Evolutionary conservation across 2,329 filamentous ascomycete species (phyloP).

Genomic region (Claviceps sp.): DNA sequence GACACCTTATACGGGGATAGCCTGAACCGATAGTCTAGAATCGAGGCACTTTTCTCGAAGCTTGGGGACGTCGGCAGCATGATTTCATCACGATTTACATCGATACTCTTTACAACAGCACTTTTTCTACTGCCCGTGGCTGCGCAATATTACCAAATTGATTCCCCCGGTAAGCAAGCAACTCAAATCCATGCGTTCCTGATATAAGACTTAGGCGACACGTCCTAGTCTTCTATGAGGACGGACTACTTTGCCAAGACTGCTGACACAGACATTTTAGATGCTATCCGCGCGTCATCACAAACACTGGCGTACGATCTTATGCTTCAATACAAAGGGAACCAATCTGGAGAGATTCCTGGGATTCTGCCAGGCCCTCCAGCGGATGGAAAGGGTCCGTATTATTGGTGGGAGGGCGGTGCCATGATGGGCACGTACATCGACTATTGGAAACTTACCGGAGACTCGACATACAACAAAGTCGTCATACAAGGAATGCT

Average conservation of each 20-base stretch:
- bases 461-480: constrained; percentile 48
- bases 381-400: constrained; percentile 30
- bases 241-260: background rate
- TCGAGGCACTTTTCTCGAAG: background rate
- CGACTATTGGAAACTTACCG: constrained; percentile 58
- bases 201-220: background rate
- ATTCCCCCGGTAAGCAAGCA: constrained; percentile 16
- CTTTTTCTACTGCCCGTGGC: constrained; percentile 5
- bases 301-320: constrained; percentile 35
- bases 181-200: background rate
- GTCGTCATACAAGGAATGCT: constrained; percentile 42
- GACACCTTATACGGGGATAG: background rate
- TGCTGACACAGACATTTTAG: constrained; percentile 19
- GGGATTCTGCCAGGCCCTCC: constrained; percentile 46
- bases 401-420: constrained; percentile 66
- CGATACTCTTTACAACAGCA: constrained; percentile 2
- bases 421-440: constrained; percentile 55
- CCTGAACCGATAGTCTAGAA: background rate
- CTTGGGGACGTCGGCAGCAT: background rate
- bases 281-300: constrained; percentile 32
- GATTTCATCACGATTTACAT: background rate
- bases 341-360: constrained; percentile 36
- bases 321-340: constrained; percentile 37
- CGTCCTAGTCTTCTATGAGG: background rate
- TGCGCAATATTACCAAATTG: constrained; percentile 18